Percentiles rank a stretch among this genome's conserved stretches.
Evolutionary conservation across 2,329 filamentous ascomycete genomes (phyloP).

Genomic region (Fusarium temperatum): DNA sequence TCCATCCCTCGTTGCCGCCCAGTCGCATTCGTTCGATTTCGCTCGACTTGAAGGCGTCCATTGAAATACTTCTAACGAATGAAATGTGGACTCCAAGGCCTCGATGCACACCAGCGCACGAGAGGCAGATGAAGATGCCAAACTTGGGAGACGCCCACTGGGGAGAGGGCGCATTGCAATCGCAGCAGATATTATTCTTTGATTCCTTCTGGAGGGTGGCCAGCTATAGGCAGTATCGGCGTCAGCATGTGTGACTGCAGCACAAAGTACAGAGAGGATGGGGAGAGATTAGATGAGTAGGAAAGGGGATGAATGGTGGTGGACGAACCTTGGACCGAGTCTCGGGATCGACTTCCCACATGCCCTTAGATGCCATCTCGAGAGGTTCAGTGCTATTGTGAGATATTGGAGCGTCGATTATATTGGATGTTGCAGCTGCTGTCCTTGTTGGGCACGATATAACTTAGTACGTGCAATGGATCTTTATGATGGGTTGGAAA

Average conservation of each 20-base stretch:
- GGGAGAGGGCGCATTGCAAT: conserved; percentile 93
- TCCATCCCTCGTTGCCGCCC: conserved; percentile 90
- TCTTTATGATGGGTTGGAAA: conserved; percentile 21
- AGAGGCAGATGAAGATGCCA: conserved; percentile 97
- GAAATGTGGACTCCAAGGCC: conserved; percentile 97
- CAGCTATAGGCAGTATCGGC: conserved; percentile 64
- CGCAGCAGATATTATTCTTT: conserved; percentile 90
- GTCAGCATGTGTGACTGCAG: conserved; percentile 24
- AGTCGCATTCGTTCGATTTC: conserved; percentile 95
- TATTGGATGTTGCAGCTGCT: neutral
- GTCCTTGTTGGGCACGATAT: neutral
- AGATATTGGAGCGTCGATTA: conserved; percentile 3
- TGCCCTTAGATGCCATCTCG: conserved; percentile 74
- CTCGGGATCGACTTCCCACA: conserved; percentile 99
- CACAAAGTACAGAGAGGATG: neutral
- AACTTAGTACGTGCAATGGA: neutral
- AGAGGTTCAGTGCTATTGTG: conserved; percentile 1
- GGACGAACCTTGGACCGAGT: conserved; percentile 85
- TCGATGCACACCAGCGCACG: conserved; percentile 93
- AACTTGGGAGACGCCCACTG: conserved; percentile 99
- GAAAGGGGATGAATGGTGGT: conserved; percentile 7
- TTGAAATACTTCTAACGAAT: conserved; percentile 96
- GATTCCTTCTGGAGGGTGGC: conserved; percentile 90
- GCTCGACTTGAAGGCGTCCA: conserved; percentile 95
- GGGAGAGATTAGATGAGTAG: neutral